Conservation (phyloP, 495 filamentous ascomycete genomes). For the Tuber melanosporum region DNA sequence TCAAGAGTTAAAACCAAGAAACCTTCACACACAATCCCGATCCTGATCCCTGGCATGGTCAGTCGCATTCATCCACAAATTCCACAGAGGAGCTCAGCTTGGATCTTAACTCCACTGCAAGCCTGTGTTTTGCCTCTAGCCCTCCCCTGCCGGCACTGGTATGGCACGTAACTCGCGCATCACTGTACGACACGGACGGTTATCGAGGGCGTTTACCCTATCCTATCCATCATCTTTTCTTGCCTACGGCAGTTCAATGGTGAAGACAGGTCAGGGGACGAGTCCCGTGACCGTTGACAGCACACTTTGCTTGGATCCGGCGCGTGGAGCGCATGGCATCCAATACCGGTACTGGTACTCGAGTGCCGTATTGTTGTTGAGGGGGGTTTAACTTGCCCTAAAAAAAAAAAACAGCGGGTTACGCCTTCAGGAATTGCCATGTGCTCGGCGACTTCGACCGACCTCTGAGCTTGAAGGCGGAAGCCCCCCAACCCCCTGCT, state of each 20-base stretch:
- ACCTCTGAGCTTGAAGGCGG: background rate
- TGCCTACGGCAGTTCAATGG: background rate
- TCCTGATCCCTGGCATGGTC: slow-evolving; percentile 4
- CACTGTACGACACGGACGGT: background rate
- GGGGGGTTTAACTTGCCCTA: background rate
- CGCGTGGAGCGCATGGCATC: background rate
- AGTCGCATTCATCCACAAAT: background rate
- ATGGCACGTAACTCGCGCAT: background rate
- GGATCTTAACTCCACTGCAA: background rate
- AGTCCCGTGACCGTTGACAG: slow-evolving; percentile 1
- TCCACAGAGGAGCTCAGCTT: background rate
- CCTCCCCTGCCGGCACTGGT: background rate
- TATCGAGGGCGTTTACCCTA: background rate
- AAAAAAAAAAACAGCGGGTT: background rate
- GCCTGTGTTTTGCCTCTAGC: background rate
- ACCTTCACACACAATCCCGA: slow-evolving; percentile 3
- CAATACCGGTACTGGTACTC: background rate
- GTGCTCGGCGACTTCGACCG: background rate
- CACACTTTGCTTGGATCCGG: background rate
- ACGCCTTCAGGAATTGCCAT: background rate
- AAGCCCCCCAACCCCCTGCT: background rate
- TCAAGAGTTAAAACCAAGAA: background rate
- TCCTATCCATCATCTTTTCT: background rate
- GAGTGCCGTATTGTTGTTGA: background rate
- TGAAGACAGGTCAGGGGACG: background rate